These are phyloP conservation scores for Trichoderma polysporum DNA, from an alignment of 2,329 filamentous ascomycete genomes.

Conservation along the genomic window DNA sequence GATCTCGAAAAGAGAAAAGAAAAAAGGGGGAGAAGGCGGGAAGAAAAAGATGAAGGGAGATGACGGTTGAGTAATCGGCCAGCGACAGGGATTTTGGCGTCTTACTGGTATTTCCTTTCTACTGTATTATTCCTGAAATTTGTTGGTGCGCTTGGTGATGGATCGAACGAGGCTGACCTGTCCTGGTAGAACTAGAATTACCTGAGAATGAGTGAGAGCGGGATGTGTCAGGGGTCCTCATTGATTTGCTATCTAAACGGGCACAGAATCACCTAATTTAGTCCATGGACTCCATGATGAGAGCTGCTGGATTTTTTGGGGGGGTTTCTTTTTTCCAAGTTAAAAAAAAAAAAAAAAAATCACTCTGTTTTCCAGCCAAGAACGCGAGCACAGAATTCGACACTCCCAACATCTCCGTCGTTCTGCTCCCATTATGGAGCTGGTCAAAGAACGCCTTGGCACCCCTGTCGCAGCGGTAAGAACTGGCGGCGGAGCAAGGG, in stretches of 20 bases:
- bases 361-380: not conserved
- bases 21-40: not conserved
- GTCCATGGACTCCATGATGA: not conserved
- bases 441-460: not conserved
- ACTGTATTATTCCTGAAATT: not conserved
- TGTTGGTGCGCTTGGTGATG: not conserved
- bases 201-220: too few species aligned
- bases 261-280: not conserved
- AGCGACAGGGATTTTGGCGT: not conserved
- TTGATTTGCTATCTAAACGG: not conserved
- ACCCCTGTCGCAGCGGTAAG: conserved; percentile 14
- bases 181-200: not conserved
- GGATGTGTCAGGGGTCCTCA: not conserved
- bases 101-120: not conserved
- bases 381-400: not conserved
- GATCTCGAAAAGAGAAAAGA: not conserved
- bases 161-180: not conserved
- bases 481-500: conserved; percentile 4
- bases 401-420: not conserved
- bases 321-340: too few species aligned
- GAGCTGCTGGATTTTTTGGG: too few species aligned
- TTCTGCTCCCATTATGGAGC: conserved; percentile 9
- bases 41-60: not conserved
- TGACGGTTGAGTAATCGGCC: not conserved
- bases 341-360: too few species aligned